Base-by-base conservation (phyloP, 148 eudicot genomes). In the Vaccinium macrocarpon region DNA sequence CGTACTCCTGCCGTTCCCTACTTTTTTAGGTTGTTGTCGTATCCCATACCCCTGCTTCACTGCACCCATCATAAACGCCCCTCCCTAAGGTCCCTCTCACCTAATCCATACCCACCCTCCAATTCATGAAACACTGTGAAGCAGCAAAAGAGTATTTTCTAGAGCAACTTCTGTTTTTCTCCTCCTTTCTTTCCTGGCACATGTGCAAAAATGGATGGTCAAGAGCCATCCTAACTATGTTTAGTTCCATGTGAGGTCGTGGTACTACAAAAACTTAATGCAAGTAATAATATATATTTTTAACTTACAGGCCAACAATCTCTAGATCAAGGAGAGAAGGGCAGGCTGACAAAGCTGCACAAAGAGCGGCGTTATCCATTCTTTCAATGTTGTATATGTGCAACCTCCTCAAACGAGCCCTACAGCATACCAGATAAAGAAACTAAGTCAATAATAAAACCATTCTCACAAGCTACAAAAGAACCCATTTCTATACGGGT, bases 291-390 rank as follows among this genome's bases (percentile, higher is more conserved):
- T 27, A 70, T 8, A 50, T 25, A 18, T 2, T 57, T 48, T 6
- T 74, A 49, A 93, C 95, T 93, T 88, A 93, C 95, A 90, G 92
- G 87, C 95, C 93, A 88, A 93, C 93, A 80, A 93, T 89, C 88
- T 91, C 93, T 18, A 93, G 87, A 89, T 93, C 95, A 89, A 87
- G 87, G 84, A 93, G 90, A 84, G 88, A 88, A 13, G 93, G 89
- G 84, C 95, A 93, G 71, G 90, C 87, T 75, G 91, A 89, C 84
- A 93, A 81, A 56, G 93, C 92, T 56, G 84, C 66, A 53, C 87
- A 88, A 77, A 93, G 88, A 51, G 93, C 88, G 3, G 91, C 11
- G 23, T 87, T 90, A 84, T 93, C 93, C 89, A 93, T 87, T 80
- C 92, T 87, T 79, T 91, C 95, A 76, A 93, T 91, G 78, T 91